These are phyloP conservation scores for Citrullus mucosospermus DNA, from an alignment of 306 rosid species.

Conservation along the genomic window DNA sequence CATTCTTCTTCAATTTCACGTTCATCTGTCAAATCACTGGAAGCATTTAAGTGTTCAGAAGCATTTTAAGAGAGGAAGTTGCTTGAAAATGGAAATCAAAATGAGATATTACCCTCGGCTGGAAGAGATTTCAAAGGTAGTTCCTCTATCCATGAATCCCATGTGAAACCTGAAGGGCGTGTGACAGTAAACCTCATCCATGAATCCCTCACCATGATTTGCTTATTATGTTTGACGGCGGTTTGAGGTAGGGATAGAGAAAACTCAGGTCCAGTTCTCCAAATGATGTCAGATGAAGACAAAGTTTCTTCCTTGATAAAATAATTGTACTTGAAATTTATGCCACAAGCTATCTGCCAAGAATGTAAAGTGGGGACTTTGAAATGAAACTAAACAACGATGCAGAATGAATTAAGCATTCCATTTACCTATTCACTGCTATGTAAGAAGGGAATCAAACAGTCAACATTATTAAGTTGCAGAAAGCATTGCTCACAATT, in stretches of 20 bases:
- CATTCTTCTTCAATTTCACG: conserved; percentile 27
- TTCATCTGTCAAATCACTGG: conserved; percentile 97
- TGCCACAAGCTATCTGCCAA: conserved; percentile 57
- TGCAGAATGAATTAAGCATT: neutral
- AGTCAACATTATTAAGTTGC: neutral
- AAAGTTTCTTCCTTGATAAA: conserved; percentile 55
- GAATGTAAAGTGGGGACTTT: conserved; percentile 7
- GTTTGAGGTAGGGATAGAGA: conserved; percentile 61
- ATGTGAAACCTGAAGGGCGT: conserved; percentile 23
- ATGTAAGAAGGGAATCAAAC: neutral
- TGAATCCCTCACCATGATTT: conserved; percentile 56
- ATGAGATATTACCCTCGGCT: conserved; percentile 49
- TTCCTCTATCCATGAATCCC: conserved; percentile 64
- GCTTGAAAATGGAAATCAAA: conserved; percentile 13
- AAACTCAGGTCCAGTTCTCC: conserved; percentile 91
- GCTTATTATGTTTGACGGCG: conserved; percentile 22
- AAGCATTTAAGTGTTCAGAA: conserved; percentile 98
- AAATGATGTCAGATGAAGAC: conserved; percentile 43
- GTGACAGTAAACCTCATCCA: conserved; percentile 55
- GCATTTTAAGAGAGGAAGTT: conserved; percentile 37
- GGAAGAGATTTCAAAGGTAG: conserved; percentile 35
- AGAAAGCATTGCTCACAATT: neutral
- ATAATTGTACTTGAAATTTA: conserved; percentile 69
- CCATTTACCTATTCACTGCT: neutral
- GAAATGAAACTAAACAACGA: neutral